Conservation (phyloP, 768 basidiomycete genomes). For the Amanita inopinata region DNA sequence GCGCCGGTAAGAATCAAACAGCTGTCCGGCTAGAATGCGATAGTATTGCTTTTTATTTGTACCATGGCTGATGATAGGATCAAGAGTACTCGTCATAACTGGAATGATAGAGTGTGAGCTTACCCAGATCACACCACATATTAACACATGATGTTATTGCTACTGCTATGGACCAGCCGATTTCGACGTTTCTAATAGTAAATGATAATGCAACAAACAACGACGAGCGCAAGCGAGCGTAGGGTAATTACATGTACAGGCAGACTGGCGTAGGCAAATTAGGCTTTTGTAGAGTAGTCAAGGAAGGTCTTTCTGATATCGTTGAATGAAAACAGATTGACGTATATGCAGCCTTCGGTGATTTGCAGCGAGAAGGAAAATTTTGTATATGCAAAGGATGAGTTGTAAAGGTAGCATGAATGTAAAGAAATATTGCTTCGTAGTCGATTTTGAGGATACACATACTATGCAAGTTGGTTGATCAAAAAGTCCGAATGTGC, state of each 20-base stretch:
- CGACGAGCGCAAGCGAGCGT: constrained; percentile 1
- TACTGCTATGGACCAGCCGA: too few species aligned
- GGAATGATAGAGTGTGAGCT: too few species aligned
- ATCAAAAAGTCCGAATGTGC: background rate
- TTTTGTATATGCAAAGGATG: constrained; percentile 10
- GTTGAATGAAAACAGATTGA: constrained; percentile 5
- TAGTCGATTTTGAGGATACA: constrained; percentile 3
- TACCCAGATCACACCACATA: too few species aligned
- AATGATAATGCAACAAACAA: background rate
- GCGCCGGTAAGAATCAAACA: constrained; percentile 40
- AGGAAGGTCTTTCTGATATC: constrained; percentile 1
- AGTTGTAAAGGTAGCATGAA: constrained; percentile 8
- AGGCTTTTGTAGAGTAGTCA: constrained; percentile 2
- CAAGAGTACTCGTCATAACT: too few species aligned
- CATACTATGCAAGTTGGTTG: constrained; percentile 8
- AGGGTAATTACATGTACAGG: background rate
- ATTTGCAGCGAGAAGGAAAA: constrained; percentile 3
- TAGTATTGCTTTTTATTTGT: constrained; percentile 8
- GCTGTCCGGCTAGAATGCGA: constrained; percentile 31
- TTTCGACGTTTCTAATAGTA: background rate
- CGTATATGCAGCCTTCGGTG: constrained; percentile 6
- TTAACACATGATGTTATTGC: too few species aligned
- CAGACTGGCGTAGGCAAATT: background rate
- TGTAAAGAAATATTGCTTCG: constrained; percentile 2
- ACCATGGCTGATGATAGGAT: background rate